A percentile compares a stretch with the other conserved stretches of the same genome.
phyloP scores from a whole-genome alignment of 208 protist species.

The Crithidia mellificae region DNA sequence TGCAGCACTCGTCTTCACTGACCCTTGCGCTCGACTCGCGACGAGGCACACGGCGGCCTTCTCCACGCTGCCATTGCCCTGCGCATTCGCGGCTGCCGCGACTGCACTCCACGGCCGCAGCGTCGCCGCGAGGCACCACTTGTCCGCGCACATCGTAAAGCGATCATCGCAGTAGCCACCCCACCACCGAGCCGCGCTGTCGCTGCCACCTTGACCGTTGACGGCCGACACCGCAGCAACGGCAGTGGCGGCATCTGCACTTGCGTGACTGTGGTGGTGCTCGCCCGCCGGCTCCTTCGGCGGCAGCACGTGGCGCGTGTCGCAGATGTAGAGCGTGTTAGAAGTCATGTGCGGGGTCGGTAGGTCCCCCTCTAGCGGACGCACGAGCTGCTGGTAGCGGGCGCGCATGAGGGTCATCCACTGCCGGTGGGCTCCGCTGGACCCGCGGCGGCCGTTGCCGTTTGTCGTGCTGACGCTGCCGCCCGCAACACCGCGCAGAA shows the following conservation, averaged over 20 bases:
- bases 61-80: not conserved
- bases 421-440: not conserved
- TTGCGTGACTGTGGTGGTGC: not conserved
- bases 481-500: constrained; percentile 5
- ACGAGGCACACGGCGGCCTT: constrained; percentile 5
- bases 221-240: no score
- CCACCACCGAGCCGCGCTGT: constrained; percentile 39
- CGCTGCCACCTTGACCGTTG: no score
- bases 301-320: constrained; percentile 31
- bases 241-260: not conserved
- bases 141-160: constrained; percentile 37
- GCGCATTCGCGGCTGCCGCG: constrained; percentile 28
- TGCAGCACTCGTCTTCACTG: no score
- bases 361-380: constrained; percentile 55
- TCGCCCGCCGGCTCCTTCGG: constrained; percentile 9
- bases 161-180: constrained; percentile 39
- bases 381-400: constrained; percentile 58
- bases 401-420: constrained; percentile 52
- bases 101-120: constrained; percentile 37
- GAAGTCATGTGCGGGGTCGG: constrained; percentile 43
- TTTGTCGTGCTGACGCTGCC: not conserved
- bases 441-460: no score
- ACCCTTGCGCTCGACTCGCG: no score
- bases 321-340: constrained; percentile 49
- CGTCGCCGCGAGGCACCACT: constrained; percentile 42